Evolutionary conservation across 768 basidiomycete species (phyloP), one percentile per base, ranked within the genome.

Genomic region (Calocera viscosa): DNA sequence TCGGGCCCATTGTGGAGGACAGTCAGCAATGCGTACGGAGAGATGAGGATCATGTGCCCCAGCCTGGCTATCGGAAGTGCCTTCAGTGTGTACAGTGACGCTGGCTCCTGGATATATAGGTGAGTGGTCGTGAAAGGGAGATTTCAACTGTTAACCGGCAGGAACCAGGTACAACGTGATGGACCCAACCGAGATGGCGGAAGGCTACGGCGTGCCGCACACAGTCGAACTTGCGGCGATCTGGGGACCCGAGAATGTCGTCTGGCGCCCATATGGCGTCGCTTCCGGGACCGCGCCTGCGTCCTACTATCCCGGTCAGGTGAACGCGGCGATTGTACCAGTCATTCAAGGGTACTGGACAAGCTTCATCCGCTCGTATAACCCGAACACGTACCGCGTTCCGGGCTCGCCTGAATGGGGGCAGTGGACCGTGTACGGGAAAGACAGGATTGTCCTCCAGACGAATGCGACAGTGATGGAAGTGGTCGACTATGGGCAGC

Each of bases 291-390:
- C 53, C 26, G 11, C 53, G 5, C 53, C 53, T 2, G 30, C 53
- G 22, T 60, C 53, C 14, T 60, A 60, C 26, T 28, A 5, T 22
- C 53, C 53, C 2, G 53, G 53, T 5, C 14, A 22, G 26, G 30
- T 60, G 30, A 60, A 60, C 30, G 30, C 26, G 26, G 53, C 26
- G 10, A 32, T 32, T 22, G 30, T 60, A 2, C 53, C 53, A 16
- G 30, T 60, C 3, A 60, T 60, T 10, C 53, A 60, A 60, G 53
- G 26, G 26, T 60, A 60, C 53, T 60, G 53, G 53, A 60, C 53
- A 26, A 60, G 53, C 19, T 60, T 60, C 26, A 60, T 60, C 8
- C 24, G 53, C 8, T 28, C 26, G 11, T 60, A 60, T 30, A 22
- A 60, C 22, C 53, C 53, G 10, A 60, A 60, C 30, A 28, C 30